Evolutionary conservation across 176 grass and related monocot species (phyloP), one percentile per base, ranked within the genome.

Genomic region (Panicum miliaceum): DNA sequence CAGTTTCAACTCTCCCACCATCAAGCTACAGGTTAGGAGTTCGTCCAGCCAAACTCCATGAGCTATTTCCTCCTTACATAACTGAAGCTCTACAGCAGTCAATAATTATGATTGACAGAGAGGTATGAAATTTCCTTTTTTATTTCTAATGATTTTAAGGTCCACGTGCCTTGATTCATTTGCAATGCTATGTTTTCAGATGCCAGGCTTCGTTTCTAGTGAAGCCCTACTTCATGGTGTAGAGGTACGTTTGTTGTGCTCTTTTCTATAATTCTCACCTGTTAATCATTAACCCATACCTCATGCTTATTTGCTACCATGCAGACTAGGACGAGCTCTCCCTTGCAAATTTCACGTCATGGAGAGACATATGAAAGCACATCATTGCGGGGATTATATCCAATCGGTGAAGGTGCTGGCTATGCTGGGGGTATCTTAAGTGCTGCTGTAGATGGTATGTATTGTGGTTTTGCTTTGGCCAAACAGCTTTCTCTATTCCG

Each of bases 211-310:
- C 85, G 64, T 95, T 68, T 90, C 87, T 66, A 90, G 81, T 7
- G 87, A 98, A 59, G 96, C 91, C 76, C 89, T 98, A 47, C 93
- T 98, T 84, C 96, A 98, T 91, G 96, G 96, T 83, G 96, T 98
- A 35, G 96, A 98, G 96, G 96, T 98, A 90, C 80, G 66, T 41
- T 90, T 58, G 5, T 16, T 57, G 54, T 15, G 25, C 36, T 51
- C 18, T 77, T 71, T 29, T 46, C 3, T 62, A 36, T 79, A 16
- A 38, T 62, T 40, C 35, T 80, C 68, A 75, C 19, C 14, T 74
- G 35, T n/a, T 54, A 56, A 81, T 57, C n/a, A 57, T 56, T 68
- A 40, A 12, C 4, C 27, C 29, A 23, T 65, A 40, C 35, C 46
- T 76, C 18, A 4, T 72, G 65, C 61, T 87, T 27, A 26, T 78